Percentiles rank a stretch among this genome's conserved stretches.
Evolutionary conservation across 495 filamentous ascomycete species (phyloP).

Genomic region (Ramalina intermedia): DNA sequence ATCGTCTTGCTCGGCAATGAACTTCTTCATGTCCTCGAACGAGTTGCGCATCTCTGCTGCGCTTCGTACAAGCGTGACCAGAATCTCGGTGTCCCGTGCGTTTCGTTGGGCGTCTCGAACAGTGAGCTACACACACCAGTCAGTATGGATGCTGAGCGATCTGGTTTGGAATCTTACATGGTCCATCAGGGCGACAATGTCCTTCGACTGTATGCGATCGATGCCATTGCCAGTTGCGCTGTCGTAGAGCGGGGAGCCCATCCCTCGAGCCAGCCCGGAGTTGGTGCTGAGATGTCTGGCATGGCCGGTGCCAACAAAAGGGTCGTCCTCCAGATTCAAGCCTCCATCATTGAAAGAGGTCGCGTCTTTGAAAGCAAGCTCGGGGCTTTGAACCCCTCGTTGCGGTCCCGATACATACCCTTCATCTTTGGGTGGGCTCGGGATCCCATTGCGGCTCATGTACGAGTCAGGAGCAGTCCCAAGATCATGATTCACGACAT

Average conservation of each 20-base stretch:
- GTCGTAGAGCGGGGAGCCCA: slow-evolving; percentile 82
- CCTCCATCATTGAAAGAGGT: slow-evolving; percentile 41
- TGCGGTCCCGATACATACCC: slow-evolving; percentile 82
- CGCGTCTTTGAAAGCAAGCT: slow-evolving; percentile 43
- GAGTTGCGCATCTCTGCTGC: slow-evolving; percentile 95
- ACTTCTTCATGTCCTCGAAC: slow-evolving; percentile 91
- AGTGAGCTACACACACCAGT: slow-evolving; percentile 55
- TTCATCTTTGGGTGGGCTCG: slow-evolving; percentile 54
- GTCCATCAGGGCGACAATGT: slow-evolving; percentile 96
- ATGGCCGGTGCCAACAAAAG: slow-evolving; percentile 37
- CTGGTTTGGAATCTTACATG: slow-evolving; percentile 44
- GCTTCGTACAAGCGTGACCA: slow-evolving; percentile 84
- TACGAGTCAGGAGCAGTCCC: slow-evolving; percentile 20
- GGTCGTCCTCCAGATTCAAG: slow-evolving; percentile 44
- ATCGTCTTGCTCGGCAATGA: slow-evolving; percentile 74
- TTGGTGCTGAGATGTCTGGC: slow-evolving; percentile 68
- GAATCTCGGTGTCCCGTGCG: slow-evolving; percentile 89
- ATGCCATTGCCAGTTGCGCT: slow-evolving; percentile 77
- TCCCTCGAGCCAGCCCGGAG: slow-evolving; percentile 46
- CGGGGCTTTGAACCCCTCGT: slow-evolving; percentile 45
- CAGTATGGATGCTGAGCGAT: slow-evolving; percentile 15
- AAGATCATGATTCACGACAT: slow-evolving; percentile 22
- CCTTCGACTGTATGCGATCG: slow-evolving; percentile 88
- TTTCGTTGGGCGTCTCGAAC: slow-evolving; percentile 95
- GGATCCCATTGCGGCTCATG: slow-evolving; percentile 22